Evolutionary conservation across 352 stramenopile genomes (phyloP).

Genomic region (Phytophthora multivora): DNA sequence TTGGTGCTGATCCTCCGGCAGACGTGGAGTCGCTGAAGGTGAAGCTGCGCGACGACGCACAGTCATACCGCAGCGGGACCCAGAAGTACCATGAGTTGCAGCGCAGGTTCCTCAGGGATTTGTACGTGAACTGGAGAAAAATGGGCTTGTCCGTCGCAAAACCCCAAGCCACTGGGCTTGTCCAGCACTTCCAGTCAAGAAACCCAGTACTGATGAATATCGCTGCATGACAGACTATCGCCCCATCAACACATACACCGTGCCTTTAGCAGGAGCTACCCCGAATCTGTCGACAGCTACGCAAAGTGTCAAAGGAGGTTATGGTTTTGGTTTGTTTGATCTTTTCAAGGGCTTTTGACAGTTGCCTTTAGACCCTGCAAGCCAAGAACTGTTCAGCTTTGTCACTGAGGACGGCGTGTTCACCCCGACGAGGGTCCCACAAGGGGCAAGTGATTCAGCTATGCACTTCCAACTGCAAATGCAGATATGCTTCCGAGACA

Average conservation of each 20-base stretch:
- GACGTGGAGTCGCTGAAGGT: neutral
- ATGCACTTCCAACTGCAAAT: neutral
- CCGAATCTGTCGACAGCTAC: neutral
- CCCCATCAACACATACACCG: neutral
- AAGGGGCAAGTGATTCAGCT: neutral
- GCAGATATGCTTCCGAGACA: neutral
- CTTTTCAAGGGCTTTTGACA: neutral
- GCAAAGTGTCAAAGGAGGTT: neutral
- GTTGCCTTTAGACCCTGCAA: neutral
- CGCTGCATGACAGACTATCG: neutral
- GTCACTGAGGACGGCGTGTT: conserved; percentile 3
- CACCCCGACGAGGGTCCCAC: neutral
- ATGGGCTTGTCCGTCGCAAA: neutral
- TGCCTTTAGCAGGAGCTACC: neutral
- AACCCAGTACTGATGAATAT: neutral
- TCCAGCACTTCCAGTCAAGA: neutral
- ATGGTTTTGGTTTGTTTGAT: neutral
- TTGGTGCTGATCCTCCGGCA: neutral
- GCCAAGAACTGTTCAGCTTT: conserved; percentile 5
- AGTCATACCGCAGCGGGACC: neutral
- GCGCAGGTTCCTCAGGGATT: neutral
- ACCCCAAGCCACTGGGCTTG: neutral
- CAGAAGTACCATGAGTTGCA: neutral
- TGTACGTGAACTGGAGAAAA: neutral
- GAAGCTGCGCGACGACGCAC: neutral